These are phyloP conservation scores for Plasmodium vinckei DNA, from an alignment of 169 alveolate species.

Conservation along the genomic window DNA sequence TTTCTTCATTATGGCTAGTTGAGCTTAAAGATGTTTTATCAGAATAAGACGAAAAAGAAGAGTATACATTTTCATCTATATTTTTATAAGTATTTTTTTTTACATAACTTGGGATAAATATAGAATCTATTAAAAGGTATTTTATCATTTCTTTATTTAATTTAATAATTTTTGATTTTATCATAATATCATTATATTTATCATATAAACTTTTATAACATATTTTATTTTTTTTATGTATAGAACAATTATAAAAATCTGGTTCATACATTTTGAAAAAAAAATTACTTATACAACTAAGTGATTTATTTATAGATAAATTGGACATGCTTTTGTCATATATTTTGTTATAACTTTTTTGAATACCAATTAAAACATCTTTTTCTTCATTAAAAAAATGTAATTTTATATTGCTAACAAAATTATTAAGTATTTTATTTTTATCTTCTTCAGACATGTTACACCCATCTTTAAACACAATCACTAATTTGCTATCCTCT, in stretches of 20 bases:
- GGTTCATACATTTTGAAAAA: conserved; percentile 37
- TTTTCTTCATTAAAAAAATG: neutral
- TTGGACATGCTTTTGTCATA: neutral
- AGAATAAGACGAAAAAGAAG: conserved; percentile 63
- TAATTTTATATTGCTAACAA: neutral
- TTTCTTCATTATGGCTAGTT: neutral
- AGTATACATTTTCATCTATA: conserved; percentile 42
- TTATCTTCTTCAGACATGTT: neutral
- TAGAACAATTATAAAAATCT: conserved; percentile 37
- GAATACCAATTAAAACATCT: neutral
- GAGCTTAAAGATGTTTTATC: neutral
- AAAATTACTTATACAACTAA: conserved; percentile 17
- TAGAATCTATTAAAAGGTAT: conserved; percentile 34
- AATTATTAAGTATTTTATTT: neutral
- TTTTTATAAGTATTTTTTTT: conserved; percentile 18
- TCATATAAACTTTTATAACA: conserved; percentile 52
- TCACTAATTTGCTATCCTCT: neutral
- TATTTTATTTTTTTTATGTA: conserved; percentile 17
- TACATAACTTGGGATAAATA: conserved; percentile 61
- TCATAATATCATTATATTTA: conserved; percentile 38
- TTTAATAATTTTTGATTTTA: conserved; percentile 36
- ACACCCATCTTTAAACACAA: neutral
- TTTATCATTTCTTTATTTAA: conserved; percentile 19
- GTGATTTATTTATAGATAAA: neutral
- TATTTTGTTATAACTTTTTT: neutral